Percentiles rank a stretch among this genome's conserved stretches.
Evolutionary conservation across 2,329 filamentous ascomycete species (phyloP).

Genomic region (Penicillium sp.): DNA sequence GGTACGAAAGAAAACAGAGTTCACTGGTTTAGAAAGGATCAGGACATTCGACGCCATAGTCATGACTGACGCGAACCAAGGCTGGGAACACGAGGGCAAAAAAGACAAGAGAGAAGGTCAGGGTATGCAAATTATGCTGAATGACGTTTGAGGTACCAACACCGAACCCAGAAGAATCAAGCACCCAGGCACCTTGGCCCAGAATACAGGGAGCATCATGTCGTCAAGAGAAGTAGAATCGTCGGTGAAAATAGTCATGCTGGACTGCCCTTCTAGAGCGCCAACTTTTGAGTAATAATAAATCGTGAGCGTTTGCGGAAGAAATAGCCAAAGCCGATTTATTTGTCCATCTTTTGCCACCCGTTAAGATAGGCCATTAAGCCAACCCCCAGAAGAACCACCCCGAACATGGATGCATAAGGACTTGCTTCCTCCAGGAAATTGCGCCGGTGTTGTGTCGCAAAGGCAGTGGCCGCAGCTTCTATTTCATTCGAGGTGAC

Average conservation of each 20-base stretch:
- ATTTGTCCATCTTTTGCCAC: constrained; percentile 63
- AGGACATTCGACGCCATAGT: constrained; percentile 23
- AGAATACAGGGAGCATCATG: constrained; percentile 14
- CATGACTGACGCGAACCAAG: constrained; percentile 24
- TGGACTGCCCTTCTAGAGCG: constrained; percentile 9
- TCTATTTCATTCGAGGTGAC: constrained; percentile 43
- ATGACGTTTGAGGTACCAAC: constrained; percentile 14
- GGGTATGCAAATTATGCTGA: constrained; percentile 24
- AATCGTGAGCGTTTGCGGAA: constrained; percentile 9
- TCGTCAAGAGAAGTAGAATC: constrained; percentile 10
- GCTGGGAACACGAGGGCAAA: constrained; percentile 15
- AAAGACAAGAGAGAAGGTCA: constrained; percentile 19
- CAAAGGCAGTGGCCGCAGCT: constrained; percentile 42
- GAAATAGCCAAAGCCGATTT: constrained; percentile 12
- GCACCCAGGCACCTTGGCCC: constrained; percentile 4
- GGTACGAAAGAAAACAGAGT: constrained; percentile 7
- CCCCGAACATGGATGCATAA: constrained; percentile 78
- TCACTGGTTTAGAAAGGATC: constrained; percentile 10
- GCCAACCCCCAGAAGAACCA: constrained; percentile 76
- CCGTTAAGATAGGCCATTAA: constrained; percentile 85
- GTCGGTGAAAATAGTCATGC: constrained; percentile 15
- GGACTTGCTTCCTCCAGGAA: constrained; percentile 60
- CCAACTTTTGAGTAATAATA: constrained; percentile 15
- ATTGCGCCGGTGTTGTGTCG: constrained; percentile 37
- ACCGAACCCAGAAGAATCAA: constrained; percentile 18